These are phyloP conservation scores for Cystofilobasidium macerans DNA, from an alignment of 768 basidiomycete species.

Conservation along the genomic window DNA sequence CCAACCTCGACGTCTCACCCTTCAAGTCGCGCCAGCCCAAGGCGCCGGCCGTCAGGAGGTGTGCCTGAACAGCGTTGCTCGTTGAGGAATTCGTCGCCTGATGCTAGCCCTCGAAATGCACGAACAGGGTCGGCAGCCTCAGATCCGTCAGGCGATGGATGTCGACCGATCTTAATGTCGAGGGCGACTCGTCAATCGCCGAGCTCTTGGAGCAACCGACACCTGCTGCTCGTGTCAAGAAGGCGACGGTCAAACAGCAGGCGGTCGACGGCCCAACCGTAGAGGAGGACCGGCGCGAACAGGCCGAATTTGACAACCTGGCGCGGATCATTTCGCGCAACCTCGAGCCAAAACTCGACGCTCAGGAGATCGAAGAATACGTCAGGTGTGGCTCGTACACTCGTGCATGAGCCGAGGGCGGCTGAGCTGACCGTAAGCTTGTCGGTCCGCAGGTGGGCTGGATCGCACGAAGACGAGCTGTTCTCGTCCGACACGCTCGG, in stretches of 20 bases:
- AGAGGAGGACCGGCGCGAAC: constrained; percentile 3
- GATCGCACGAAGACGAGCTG: constrained; percentile 23
- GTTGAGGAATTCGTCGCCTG: constrained; percentile 13
- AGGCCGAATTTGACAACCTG: constrained; percentile 27
- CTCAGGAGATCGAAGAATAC: constrained; percentile 31
- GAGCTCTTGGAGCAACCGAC: neutral
- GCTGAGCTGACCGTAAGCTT: too few relatives aligned
- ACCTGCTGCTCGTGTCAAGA: neutral
- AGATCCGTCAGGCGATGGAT: constrained; percentile 73
- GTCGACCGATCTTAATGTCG: neutral
- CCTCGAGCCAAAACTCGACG: constrained; percentile 27
- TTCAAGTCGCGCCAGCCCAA: constrained; percentile 48
- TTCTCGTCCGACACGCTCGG: constrained; percentile 22
- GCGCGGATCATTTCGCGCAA: constrained; percentile 25
- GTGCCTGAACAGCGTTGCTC: neutral
- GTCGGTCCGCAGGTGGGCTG: constrained; percentile 12
- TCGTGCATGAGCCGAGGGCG: neutral
- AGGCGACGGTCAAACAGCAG: neutral
- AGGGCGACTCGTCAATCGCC: neutral
- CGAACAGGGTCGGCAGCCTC: constrained; percentile 50
- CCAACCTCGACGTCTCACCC: constrained; percentile 60
- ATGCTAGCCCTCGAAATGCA: neutral
- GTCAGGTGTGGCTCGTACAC: constrained; percentile 22
- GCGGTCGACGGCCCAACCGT: neutral
- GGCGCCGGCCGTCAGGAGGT: neutral